These are phyloP conservation scores for Lentinula aciculospora DNA, from an alignment of 768 basidiomycete genomes.

Conservation along the genomic window DNA sequence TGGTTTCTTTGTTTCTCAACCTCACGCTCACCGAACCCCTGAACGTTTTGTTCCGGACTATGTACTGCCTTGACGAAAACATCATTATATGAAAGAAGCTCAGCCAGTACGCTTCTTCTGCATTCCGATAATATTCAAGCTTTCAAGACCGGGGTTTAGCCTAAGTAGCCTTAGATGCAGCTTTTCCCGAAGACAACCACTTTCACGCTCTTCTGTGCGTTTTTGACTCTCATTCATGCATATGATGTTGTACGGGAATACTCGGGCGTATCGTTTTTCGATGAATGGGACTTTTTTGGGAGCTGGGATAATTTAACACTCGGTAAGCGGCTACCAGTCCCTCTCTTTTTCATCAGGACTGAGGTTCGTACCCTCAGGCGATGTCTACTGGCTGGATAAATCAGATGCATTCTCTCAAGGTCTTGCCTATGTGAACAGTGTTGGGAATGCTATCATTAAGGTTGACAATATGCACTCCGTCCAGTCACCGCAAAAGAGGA, in stretches of 20 bases:
- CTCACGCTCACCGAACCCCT: background rate
- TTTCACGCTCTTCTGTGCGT: background rate
- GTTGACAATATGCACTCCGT: constrained; percentile 61
- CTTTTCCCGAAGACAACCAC: background rate
- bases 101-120: background rate
- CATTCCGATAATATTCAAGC: background rate
- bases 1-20: background rate
- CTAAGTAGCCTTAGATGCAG: background rate
- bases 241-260: constrained; percentile 33
- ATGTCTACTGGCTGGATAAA: constrained; percentile 40
- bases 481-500: constrained; percentile 42
- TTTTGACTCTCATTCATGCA: background rate
- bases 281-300: constrained; percentile 39
- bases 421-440: constrained; percentile 42
- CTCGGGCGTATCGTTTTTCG: constrained; percentile 36
- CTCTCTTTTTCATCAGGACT: background rate
- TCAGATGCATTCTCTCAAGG: constrained; percentile 28
- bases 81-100: background rate
- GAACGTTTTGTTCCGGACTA: background rate
- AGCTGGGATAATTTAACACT: constrained; percentile 30
- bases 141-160: background rate
- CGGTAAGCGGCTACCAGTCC: constrained; percentile 1
- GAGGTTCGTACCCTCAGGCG: constrained; percentile 24
- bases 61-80: constrained; percentile 3
- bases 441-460: constrained; percentile 49